Conservation (phyloP, 2,329 filamentous ascomycete species). For the Alternaria incomplexa region DNA sequence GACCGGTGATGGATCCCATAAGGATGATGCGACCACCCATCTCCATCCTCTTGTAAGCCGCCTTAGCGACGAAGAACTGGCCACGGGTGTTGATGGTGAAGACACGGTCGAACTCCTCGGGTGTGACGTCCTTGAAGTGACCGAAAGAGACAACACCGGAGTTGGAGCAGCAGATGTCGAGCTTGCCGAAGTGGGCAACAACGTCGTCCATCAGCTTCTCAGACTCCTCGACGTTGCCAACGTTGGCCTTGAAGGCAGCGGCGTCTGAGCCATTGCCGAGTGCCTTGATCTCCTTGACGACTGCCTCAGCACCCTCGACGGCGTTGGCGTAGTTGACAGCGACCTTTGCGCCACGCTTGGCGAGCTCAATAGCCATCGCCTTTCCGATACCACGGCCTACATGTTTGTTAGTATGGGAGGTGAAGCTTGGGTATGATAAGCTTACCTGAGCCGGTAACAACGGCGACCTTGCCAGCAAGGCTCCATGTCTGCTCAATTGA, state of each 20-base stretch:
- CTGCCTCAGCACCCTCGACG: slow-evolving; percentile 66
- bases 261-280: slow-evolving; percentile 65
- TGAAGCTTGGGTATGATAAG: neutral
- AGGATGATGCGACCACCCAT: slow-evolving; percentile 61
- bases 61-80: slow-evolving; percentile 67
- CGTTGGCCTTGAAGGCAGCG: slow-evolving; percentile 70
- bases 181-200: slow-evolving; percentile 67
- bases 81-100: slow-evolving; percentile 68
- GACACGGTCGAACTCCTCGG: slow-evolving; percentile 64
- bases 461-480: slow-evolving; percentile 61
- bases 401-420: slow-evolving; percentile 22
- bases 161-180: slow-evolving; percentile 75
- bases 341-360: slow-evolving; percentile 68
- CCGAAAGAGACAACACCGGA: slow-evolving; percentile 64
- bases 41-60: slow-evolving; percentile 61
- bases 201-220: slow-evolving; percentile 68
- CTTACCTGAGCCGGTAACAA: slow-evolving; percentile 60
- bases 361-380: slow-evolving; percentile 70
- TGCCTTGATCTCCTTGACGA: slow-evolving; percentile 70
- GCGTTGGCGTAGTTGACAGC: slow-evolving; percentile 73
- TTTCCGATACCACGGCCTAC: slow-evolving; percentile 69
- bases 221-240: slow-evolving; percentile 69
- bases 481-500: slow-evolving; percentile 55
- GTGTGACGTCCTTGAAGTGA: slow-evolving; percentile 60
- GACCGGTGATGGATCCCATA: slow-evolving; percentile 63